A percentile compares a stretch with the other conserved stretches of the same genome.
Evolutionary conservation across 192 early-diverging fungal genomes (phyloP).

Genomic region (Coemansia sp.): DNA sequence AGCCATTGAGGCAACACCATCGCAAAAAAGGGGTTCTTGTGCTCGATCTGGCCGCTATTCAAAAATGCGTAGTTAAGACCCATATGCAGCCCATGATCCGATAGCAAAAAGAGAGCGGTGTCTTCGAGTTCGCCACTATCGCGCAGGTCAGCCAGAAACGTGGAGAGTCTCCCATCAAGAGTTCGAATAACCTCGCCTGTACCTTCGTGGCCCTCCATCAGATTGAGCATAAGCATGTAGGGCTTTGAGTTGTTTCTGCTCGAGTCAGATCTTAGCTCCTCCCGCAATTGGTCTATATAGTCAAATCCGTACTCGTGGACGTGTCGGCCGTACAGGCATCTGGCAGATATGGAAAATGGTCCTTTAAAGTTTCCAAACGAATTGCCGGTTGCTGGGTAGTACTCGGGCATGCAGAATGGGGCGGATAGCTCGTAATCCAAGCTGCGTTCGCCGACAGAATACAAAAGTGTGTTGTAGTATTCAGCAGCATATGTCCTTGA

Average conservation of each 20-base stretch:
- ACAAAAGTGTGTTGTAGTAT: slow-evolving; percentile 22
- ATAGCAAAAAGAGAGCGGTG: slow-evolving; percentile 32
- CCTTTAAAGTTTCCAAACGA: slow-evolving; percentile 60
- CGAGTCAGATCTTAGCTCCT: slow-evolving; percentile 11
- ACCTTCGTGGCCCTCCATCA: slow-evolving; percentile 51
- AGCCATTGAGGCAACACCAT: slow-evolving; percentile 45
- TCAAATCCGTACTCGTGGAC: slow-evolving; percentile 51
- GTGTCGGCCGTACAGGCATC: slow-evolving; percentile 43
- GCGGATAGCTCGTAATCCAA: slow-evolving; percentile 60
- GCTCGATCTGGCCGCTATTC: slow-evolving; percentile 47
- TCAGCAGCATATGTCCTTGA: slow-evolving; percentile 43
- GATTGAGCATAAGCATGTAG: slow-evolving; percentile 30
- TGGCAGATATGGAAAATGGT: slow-evolving; percentile 37
- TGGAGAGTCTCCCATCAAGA: slow-evolving; percentile 23
- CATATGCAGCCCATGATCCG: slow-evolving; percentile 54
- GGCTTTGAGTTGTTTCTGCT: slow-evolving; percentile 12
- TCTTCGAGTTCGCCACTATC: slow-evolving; percentile 41
- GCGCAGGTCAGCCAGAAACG: slow-evolving; percentile 25
- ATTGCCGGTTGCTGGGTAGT: slow-evolving; percentile 50
- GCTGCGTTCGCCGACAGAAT: slow-evolving; percentile 32
- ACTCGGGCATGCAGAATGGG: slow-evolving; percentile 64
- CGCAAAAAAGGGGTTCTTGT: slow-evolving; percentile 48
- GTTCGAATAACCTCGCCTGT: slow-evolving; percentile 49
- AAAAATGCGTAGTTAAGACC: slow-evolving; percentile 47
- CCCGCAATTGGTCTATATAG: slow-evolving; percentile 35